A percentile compares a stretch with the other conserved stretches of the same genome.
phyloP scores from a whole-genome alignment of 345 rosid genomes.

The Salix caprea region DNA sequence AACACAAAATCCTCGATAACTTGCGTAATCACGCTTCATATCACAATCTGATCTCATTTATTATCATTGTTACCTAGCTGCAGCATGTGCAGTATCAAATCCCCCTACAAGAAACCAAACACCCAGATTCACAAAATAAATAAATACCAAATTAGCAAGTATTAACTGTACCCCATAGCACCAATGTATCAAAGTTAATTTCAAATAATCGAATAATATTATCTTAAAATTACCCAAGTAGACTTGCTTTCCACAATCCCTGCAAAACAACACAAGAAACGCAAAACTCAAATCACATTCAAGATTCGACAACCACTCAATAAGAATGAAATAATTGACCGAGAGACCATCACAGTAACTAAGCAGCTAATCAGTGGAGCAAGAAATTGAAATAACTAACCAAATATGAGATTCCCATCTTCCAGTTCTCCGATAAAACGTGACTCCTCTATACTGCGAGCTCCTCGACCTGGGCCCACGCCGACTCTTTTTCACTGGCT shows the following conservation, averaged over 20 bases:
- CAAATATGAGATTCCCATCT: constrained; percentile 99
- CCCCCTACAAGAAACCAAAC: constrained; percentile 47
- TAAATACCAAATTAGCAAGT: neutral
- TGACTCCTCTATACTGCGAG: constrained; percentile 95
- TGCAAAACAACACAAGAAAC: constrained; percentile 24
- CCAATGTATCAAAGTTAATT: neutral
- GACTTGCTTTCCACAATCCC: constrained; percentile 90
- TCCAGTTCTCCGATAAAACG: constrained; percentile 94
- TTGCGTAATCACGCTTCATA: neutral
- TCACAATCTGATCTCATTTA: neutral
- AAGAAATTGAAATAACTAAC: constrained; percentile 26
- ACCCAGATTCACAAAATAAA: constrained; percentile 2
- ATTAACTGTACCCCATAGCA: neutral
- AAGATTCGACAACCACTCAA: neutral
- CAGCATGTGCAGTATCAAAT: constrained; percentile 83
- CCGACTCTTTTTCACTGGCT: constrained; percentile 56
- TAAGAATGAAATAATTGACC: neutral
- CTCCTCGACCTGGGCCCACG: constrained; percentile 95
- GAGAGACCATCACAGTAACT: neutral
- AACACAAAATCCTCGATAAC: neutral
- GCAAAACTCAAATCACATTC: neutral
- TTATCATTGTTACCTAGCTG: constrained; percentile 59
- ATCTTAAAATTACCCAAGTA: constrained; percentile 50
- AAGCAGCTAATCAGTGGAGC: neutral
- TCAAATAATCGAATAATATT: neutral